Evolutionary conservation across 352 stramenopile genomes (phyloP).

Genomic region (Pythium pyrilobum): DNA sequence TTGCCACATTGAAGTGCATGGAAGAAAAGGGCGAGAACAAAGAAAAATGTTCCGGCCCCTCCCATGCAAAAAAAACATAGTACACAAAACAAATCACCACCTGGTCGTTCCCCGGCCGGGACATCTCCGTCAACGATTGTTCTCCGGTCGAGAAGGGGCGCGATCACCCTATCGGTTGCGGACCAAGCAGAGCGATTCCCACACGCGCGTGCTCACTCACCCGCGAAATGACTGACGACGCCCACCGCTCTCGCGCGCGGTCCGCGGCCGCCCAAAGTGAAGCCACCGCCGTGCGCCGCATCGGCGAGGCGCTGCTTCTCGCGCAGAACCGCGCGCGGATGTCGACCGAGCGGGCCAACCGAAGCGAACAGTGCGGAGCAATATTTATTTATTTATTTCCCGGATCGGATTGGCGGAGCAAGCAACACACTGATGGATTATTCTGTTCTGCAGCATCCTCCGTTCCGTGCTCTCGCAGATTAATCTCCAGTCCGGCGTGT

Average conservation of each 20-base stretch:
- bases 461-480: conserved; percentile 18
- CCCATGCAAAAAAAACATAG: not conserved
- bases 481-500: conserved; percentile 17
- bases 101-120: not conserved
- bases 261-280: conserved; percentile 40
- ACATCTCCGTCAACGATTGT: too few species aligned
- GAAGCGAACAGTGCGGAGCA: conserved; percentile 45
- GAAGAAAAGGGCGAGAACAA: not conserved
- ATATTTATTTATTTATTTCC: not conserved
- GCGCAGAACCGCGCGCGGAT: conserved; percentile 60
- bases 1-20: not conserved
- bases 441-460: conserved; percentile 5
- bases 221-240: not conserved
- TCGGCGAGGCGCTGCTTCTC: conserved; percentile 63
- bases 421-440: not conserved
- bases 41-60: too few species aligned
- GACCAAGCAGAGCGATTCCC: not conserved
- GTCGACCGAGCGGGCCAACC: conserved; percentile 56
- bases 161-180: not conserved
- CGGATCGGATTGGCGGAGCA: too few species aligned
- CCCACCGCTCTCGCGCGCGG: conserved; percentile 22
- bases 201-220: not conserved
- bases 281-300: conserved; percentile 51
- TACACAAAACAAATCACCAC: not conserved
- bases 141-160: not conserved